Evolutionary conservation across 306 rosid genomes (phyloP).

Genomic region (Castanospermum australe): DNA sequence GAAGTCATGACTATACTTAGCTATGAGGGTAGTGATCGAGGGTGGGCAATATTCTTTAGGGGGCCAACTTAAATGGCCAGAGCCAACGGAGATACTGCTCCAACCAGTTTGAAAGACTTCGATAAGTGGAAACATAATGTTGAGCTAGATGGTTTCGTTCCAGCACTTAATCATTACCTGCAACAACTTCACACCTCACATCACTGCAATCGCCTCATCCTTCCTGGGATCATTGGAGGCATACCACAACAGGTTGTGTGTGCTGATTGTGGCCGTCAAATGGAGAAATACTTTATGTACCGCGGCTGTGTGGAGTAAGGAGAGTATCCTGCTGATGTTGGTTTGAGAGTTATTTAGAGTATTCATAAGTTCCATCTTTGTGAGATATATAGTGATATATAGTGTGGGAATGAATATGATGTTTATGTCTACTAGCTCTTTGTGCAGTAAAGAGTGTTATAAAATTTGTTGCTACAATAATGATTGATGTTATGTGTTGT

Average conservation of each 20-base stretch:
- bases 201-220: constrained; percentile 77
- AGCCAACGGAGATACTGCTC: constrained; percentile 63
- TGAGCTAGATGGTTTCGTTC: constrained; percentile 35
- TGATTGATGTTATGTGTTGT: neutral
- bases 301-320: constrained; percentile 68
- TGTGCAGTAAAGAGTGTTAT: constrained; percentile 26
- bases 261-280: constrained; percentile 80
- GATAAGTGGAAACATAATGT: constrained; percentile 44
- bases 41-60: constrained; percentile 70
- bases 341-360: neutral
- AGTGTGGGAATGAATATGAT: neutral
- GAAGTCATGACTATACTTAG: constrained; percentile 77
- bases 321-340: neutral
- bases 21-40: constrained; percentile 77
- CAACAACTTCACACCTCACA: constrained; percentile 49
- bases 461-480: neutral
- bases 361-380: neutral
- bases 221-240: constrained; percentile 63
- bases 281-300: constrained; percentile 90
- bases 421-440: constrained; percentile 10
- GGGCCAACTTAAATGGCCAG: constrained; percentile 56
- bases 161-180: constrained; percentile 40
- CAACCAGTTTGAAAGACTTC: constrained; percentile 35
- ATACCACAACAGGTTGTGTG: constrained; percentile 73
- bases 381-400: neutral